phyloP scores from a whole-genome alignment of 768 basidiomycete genomes.

The Hypholoma sublateritium region DNA sequence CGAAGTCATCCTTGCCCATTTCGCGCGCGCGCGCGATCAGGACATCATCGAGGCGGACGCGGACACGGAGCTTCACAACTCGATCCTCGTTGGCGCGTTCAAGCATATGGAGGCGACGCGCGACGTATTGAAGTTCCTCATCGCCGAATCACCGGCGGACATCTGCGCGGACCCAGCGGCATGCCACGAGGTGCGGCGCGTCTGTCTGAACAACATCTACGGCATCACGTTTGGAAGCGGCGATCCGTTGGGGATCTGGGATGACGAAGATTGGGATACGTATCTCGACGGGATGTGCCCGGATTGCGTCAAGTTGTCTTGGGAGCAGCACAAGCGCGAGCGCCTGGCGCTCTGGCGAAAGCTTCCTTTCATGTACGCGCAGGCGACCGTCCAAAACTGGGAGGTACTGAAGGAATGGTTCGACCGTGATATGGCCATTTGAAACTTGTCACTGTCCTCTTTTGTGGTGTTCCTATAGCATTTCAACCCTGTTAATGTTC shows the following conservation, averaged over 20 bases:
- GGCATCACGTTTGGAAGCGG: slow-evolving; percentile 2
- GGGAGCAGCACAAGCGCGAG: background rate
- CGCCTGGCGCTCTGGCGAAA: background rate
- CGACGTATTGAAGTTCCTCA: slow-evolving; percentile 10
- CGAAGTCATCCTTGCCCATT: slow-evolving; percentile 3
- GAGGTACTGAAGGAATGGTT: background rate
- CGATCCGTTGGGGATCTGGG: slow-evolving; percentile 17
- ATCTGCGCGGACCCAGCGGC: background rate
- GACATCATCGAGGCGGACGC: background rate
- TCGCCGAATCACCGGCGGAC: background rate
- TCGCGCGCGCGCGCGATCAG: background rate
- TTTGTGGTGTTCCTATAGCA: background rate
- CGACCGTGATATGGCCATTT: background rate
- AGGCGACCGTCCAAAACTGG: background rate
- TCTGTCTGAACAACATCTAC: background rate
- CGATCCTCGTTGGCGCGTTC: slow-evolving; percentile 7
- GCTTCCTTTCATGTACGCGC: background rate
- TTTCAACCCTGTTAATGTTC: too few species aligned
- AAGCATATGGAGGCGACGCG: slow-evolving; percentile 6
- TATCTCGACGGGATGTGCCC: slow-evolving; percentile 16
- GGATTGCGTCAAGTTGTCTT: background rate
- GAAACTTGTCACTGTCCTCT: background rate
- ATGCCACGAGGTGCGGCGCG: slow-evolving; percentile 2
- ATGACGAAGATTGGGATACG: slow-evolving; percentile 11
- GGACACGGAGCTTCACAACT: background rate